Percentiles rank a stretch among this genome's conserved stretches.
Evolutionary conservation across 352 stramenopile genomes (phyloP).

Genomic region (Globisporangium barbulae): DNA sequence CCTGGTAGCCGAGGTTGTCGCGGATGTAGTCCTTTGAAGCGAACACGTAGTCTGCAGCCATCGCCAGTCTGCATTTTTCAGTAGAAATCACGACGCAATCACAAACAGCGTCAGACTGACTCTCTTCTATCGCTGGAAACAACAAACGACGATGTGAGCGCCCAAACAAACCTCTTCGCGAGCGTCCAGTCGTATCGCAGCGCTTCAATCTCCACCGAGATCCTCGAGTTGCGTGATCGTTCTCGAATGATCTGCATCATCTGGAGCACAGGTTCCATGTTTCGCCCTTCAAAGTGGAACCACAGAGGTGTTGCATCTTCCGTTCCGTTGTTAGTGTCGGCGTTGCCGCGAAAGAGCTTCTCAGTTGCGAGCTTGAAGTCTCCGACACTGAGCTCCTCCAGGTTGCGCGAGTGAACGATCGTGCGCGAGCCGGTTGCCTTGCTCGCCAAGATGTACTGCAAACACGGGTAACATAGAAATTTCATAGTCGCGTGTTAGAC

Average conservation of each 20-base stretch:
- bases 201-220: constrained; percentile 72
- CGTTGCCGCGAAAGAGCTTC: constrained; percentile 15
- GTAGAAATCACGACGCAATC: neutral
- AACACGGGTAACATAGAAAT: neutral
- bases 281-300: constrained; percentile 74
- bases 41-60: constrained; percentile 48
- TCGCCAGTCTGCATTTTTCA: constrained; percentile 33
- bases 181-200: constrained; percentile 59
- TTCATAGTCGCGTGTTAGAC: no score
- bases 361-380: constrained; percentile 34
- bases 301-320: constrained; percentile 21
- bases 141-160: neutral
- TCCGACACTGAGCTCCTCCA: constrained; percentile 47
- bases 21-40: constrained; percentile 75
- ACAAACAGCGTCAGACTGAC: neutral
- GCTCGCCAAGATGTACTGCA: constrained; percentile 70
- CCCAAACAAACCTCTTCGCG: constrained; percentile 40
- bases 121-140: neutral
- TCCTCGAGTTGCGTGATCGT: constrained; percentile 14
- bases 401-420: constrained; percentile 62
- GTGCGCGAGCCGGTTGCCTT: constrained; percentile 57
- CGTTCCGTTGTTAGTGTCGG: neutral
- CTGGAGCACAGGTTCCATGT: constrained; percentile 50
- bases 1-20: constrained; percentile 41
- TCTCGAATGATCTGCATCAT: constrained; percentile 54